Base-by-base conservation (phyloP, 2,329 filamentous ascomycete species). In the Phaeosphaeriaceae sp. region DNA sequence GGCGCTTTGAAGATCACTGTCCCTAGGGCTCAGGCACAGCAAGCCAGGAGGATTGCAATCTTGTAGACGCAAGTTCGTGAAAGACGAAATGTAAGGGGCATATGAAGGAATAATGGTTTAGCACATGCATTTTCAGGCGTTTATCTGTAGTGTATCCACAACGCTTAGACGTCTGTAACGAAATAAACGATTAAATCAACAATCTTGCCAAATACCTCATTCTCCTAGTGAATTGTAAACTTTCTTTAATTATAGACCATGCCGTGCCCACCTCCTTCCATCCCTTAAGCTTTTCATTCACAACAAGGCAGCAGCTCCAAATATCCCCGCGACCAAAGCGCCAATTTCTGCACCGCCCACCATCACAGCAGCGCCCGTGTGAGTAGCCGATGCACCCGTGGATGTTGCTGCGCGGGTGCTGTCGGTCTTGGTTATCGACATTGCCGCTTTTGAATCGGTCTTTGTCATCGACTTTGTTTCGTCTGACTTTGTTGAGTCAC, bases 1-100 rank as follows among this genome's bases (percentile, higher is more conserved):
- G 89, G 89, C 25, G 82, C 91, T 62, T 80, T 92, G 64, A 85
- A 76, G 65, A 82, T 92, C 58, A 71, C 81, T 24, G 84, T 91
- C 19, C 89, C 89, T 51, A 91, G 90, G 83, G 84, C 85, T 24
- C 71, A 71, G 41, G 63, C 54, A 17, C 68, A 62, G 22, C 62
- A 68, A 48, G 58, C 62, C 20, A 69, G 62, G 62, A 71, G 66
- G 51, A 71, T 76, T 24, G 54, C 59, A 33, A 75, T 76, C 24
- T 62, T 70, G 53, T 76, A 69, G 54, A 49, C 47, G 25, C 21
- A 21, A 44, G 21, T 40, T 22, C 36, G 24, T 2, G 11, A 2
- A n/a, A 6, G 36, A 40, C 6, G 36, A 7, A 3, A n/a, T n/a
- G 36, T 13, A 40, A 15, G 3, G 15, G n/a, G 13, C 4, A 40